phyloP scores from a whole-genome alignment of 371 early-diverging fungal species.

The Apophysomyces sp. region DNA sequence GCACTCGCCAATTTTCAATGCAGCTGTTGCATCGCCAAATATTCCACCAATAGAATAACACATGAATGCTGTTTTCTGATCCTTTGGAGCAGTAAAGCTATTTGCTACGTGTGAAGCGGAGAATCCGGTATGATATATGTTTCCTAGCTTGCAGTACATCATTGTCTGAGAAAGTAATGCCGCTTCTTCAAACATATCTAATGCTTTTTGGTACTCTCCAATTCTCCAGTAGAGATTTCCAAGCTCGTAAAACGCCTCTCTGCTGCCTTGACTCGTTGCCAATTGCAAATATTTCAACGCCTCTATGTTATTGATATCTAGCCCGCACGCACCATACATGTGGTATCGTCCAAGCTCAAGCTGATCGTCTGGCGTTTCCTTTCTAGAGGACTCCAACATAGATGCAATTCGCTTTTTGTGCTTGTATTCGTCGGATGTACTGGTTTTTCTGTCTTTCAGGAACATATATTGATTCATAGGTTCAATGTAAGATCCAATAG shows the following conservation, averaged over 20 bases:
- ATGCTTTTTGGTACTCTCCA: background rate
- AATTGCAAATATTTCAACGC: too few relatives aligned
- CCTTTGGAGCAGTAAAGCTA: background rate
- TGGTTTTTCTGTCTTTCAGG: too few relatives aligned
- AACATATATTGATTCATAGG: too few relatives aligned
- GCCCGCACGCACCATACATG: too few relatives aligned
- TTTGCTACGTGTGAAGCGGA: background rate
- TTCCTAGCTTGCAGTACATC: background rate
- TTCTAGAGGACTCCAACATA: too few relatives aligned
- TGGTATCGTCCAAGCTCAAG: too few relatives aligned
- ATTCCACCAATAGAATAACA: background rate
- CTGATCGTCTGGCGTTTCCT: too few relatives aligned
- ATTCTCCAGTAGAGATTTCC: background rate
- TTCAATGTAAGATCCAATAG: too few relatives aligned
- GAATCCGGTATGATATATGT: background rate
- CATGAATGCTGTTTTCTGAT: constrained; percentile 9
- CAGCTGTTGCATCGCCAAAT: background rate
- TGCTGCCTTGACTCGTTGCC: too few relatives aligned
- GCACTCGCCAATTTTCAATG: constrained; percentile 10
- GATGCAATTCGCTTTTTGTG: too few relatives aligned
- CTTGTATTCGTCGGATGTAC: too few relatives aligned
- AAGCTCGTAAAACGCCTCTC: background rate
- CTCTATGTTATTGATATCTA: too few relatives aligned
- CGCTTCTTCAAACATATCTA: background rate
- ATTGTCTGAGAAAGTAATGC: background rate